Base-by-base conservation (phyloP, 768 basidiomycete species). In the Strobilomyces confusus region DNA sequence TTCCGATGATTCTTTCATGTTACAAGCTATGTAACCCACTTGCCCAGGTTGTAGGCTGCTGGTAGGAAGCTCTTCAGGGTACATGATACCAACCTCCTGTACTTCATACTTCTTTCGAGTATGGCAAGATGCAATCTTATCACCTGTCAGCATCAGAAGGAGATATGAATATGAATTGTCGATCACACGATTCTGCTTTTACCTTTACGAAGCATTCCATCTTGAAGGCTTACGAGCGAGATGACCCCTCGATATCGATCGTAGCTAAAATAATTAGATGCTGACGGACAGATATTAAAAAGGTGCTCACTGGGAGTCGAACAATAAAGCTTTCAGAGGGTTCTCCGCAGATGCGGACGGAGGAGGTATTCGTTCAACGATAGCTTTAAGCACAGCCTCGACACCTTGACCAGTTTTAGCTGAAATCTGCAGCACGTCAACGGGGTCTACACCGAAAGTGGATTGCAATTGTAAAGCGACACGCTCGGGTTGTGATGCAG, bases 201-300 rank as follows among this genome's bases (percentile, higher is more conserved):
- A 87, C 93, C 93, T 79, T 90, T 95, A 42, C 81, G 80, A 42
- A 98, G 73, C 17, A 84, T 71, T 2, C 97, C 97, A 50, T 82
- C 79, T 62, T 89, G 84, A 19, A 99, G 70, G 59, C 82, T 89
- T 33, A 98, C 80, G 29, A 98, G 73, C 2, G 92, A 95, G 44
- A 99, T 94, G 20, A 98, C 97, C 11, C 97, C 97, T 52, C 95
- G 83, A 70, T 93, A 99, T 57, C 88, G 82, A 68, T 99, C 97
- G 69, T 95, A 98, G 52, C 93, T 95, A 48, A 48, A 36, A 51
- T 41, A 62, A 56, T 40, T 63, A 37, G 19, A 43, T 22, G 44
- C 32, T 25, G 30, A 44, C n/a, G 30, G 57, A 29, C 52, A 46
- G 23, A 45, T 12, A 40, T 20, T 6, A 14, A n/a, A 22, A 32